Conservation (phyloP, 2,329 filamentous ascomycete species). For the Zasmidium citrigriseum region DNA sequence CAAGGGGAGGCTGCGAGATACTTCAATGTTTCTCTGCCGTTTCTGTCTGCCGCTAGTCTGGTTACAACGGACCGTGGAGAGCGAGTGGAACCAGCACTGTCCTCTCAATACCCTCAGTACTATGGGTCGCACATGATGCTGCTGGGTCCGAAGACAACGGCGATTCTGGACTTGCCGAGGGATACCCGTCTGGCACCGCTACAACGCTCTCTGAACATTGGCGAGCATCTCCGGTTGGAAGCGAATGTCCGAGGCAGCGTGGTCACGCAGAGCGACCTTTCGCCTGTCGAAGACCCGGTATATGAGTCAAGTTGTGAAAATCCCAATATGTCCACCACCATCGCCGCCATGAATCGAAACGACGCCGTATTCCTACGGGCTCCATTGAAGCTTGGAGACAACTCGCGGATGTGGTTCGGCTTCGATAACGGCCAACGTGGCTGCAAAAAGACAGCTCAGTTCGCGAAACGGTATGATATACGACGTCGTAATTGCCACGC, state of each 20-base stretch:
- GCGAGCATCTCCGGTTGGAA: background rate
- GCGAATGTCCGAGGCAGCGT: background rate
- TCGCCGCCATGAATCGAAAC: background rate
- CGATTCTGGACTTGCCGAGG: background rate
- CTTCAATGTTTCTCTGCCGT: background rate
- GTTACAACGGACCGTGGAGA: background rate
- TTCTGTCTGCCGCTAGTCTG: background rate
- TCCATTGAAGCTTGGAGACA: background rate
- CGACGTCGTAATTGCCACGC: background rate
- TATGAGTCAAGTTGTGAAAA: background rate
- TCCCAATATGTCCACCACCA: background rate
- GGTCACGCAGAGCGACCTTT: background rate
- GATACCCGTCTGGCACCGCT: background rate
- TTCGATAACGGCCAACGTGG: background rate
- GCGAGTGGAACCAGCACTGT: background rate
- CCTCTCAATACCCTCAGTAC: background rate
- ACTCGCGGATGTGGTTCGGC: background rate
- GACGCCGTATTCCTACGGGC: background rate
- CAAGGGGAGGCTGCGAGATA: background rate
- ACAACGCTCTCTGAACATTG: background rate
- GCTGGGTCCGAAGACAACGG: background rate
- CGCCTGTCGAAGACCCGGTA: background rate
- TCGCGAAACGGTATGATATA: background rate
- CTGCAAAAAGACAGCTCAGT: background rate
- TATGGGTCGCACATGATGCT: background rate